Evolutionary conservation across 1,139 yeast genomes (phyloP), one percentile per base, ranked within the genome.

Genomic region (Taphrina confusa): DNA sequence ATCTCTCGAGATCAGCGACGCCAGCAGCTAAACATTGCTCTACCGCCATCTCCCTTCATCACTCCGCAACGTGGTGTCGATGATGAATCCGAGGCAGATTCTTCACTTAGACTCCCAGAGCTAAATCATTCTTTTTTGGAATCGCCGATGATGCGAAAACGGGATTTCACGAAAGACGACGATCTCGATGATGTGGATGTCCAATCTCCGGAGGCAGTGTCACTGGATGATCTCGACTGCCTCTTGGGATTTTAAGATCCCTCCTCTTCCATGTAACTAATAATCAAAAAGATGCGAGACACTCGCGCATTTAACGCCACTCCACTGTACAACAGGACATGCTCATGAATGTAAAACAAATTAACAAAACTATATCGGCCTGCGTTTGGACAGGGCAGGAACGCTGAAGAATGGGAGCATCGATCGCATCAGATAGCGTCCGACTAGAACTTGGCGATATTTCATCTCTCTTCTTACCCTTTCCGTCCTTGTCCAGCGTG

Each of bases 21-120:
- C 6, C 42, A 31, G 31, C 39, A 47, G 52, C 44, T 54, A 44
- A 54, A 54, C 28, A 54, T 54, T 42, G 58, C 58, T 3, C 33
- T 54, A 12, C 58, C 58, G 11, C 58, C 58, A 2, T 54, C 58
- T 4, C 58, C 58, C 3, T 54, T 54, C 45, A 54, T 54, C 33
- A 33, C 58, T 16, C 58, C 58, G 18, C 58, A 44, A 9, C 47
- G 27, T n/a, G 33, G 44, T 11, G 30, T 31, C 4, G 50, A 42
- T 11, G 57, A 52, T 8, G 58, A 54, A 20, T 4, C 34, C 5
- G 28, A 27, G 6, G 44, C 45, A 2, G 58, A 31, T 16, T 39
- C 9, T 11, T 36, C 34, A 14, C 34, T 34, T 25, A 30, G 14
- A n/a, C 30, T 52, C 9, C 30, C 49, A 4, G 36, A 12, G 14